These are phyloP conservation scores for Amanita polypyramis DNA, from an alignment of 768 basidiomycete genomes.

Conservation along the genomic window DNA sequence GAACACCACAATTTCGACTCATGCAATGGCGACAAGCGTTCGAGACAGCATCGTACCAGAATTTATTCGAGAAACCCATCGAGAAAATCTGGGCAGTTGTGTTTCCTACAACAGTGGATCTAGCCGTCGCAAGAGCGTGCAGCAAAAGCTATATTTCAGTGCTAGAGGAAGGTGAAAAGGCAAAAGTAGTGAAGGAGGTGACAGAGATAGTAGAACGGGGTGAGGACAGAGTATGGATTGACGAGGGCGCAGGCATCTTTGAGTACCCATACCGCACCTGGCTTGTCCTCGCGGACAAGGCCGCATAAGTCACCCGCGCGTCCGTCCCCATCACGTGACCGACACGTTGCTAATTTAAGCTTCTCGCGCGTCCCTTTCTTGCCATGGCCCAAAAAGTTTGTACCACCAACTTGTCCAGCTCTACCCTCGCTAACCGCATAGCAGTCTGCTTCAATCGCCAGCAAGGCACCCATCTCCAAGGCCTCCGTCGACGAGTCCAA, in stretches of 20 bases:
- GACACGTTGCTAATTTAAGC: slow-evolving; percentile 3
- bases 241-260: slow-evolving; percentile 63
- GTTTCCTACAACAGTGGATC: slow-evolving; percentile 41
- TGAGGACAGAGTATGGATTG: slow-evolving; percentile 64
- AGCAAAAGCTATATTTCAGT: slow-evolving; percentile 84
- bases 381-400: slow-evolving; percentile 1
- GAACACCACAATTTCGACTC: slow-evolving; percentile 76
- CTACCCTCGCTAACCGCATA: not conserved
- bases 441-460: slow-evolving; percentile 63
- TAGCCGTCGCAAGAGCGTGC: slow-evolving; percentile 52
- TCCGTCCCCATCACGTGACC: slow-evolving; percentile 2
- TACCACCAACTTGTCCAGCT: not conserved
- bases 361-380: not conserved
- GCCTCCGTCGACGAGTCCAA: slow-evolving; percentile 32
- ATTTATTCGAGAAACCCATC: slow-evolving; percentile 47
- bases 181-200: slow-evolving; percentile 38
- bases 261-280: slow-evolving; percentile 71
- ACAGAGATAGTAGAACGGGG: slow-evolving; percentile 45
- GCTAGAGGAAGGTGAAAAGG: slow-evolving; percentile 55
- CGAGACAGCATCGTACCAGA: slow-evolving; percentile 47
- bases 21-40: slow-evolving; percentile 67
- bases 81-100: slow-evolving; percentile 46
- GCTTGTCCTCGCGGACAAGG: slow-evolving; percentile 38
- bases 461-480: slow-evolving; percentile 59
- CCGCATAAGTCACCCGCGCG: slow-evolving; percentile 10